phyloP scores from a whole-genome alignment of 2,329 filamentous ascomycete genomes.

The Pseudocercospora fuligena region DNA sequence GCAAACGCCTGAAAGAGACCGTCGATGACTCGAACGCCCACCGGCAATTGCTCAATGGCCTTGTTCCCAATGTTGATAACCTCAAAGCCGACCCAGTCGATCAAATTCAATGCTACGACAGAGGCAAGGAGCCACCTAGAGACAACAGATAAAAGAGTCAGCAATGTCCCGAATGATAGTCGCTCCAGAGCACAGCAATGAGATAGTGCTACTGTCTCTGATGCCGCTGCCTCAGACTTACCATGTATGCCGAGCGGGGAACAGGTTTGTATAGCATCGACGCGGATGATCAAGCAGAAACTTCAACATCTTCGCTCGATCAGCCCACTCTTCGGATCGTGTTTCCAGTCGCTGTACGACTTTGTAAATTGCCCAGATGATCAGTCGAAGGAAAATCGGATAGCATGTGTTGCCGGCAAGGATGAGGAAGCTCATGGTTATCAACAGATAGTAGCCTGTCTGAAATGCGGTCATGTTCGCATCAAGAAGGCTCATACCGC shows the following conservation, averaged over 20 bases:
- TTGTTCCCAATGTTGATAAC: slow-evolving; percentile 62
- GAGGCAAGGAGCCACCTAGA: slow-evolving; percentile 53
- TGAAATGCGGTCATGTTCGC: slow-evolving; percentile 68
- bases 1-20: slow-evolving; percentile 64
- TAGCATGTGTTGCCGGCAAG: slow-evolving; percentile 62
- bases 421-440: slow-evolving; percentile 49
- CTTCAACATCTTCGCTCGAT: slow-evolving; percentile 50
- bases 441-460: slow-evolving; percentile 49
- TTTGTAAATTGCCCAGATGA: slow-evolving; percentile 62
- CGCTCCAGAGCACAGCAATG: too few species aligned
- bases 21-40: slow-evolving; percentile 57
- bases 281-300: slow-evolving; percentile 68
- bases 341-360: slow-evolving; percentile 45
- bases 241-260: slow-evolving; percentile 65
- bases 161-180: too few species aligned
- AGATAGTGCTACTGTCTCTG: too few species aligned
- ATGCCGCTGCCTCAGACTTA: too few species aligned
- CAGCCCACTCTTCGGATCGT: slow-evolving; percentile 41
- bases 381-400: slow-evolving; percentile 61
- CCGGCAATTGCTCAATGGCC: slow-evolving; percentile 52
- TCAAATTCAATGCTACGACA: slow-evolving; percentile 58
- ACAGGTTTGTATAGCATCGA: slow-evolving; percentile 66
- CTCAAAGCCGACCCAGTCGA: slow-evolving; percentile 58
- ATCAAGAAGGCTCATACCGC: slow-evolving; percentile 71
- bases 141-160: too few species aligned